A percentile compares a stretch with the other conserved stretches of the same genome.
These are phyloP conservation scores for Cordyceps cicadae DNA, from an alignment of 2,329 filamentous ascomycete genomes.

Conservation along the genomic window DNA sequence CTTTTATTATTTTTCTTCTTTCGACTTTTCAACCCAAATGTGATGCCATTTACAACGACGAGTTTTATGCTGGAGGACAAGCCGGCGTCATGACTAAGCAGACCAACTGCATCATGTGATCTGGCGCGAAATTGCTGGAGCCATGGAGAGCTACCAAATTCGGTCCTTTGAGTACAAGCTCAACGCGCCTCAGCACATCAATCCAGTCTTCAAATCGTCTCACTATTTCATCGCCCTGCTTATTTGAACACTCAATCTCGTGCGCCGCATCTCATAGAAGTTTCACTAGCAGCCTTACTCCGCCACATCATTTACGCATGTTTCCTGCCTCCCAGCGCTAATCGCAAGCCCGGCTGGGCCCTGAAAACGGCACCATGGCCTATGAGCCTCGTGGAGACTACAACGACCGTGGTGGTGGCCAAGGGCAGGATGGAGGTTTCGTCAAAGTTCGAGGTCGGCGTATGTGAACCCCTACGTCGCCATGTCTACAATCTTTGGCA, in stretches of 20 bases:
- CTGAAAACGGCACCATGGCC: conserved; percentile 32
- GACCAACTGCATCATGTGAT: not conserved
- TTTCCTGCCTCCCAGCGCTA: not conserved
- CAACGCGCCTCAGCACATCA: not conserved
- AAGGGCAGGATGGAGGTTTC: conserved; percentile 36
- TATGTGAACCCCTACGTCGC: conserved; percentile 28
- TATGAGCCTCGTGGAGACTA: conserved; percentile 47
- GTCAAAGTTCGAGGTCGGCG: conserved; percentile 43
- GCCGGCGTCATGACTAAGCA: not conserved
- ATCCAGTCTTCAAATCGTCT: not conserved
- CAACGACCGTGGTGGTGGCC: conserved; percentile 31
- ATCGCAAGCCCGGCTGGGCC: conserved; percentile 10
- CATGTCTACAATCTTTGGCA: not conserved
- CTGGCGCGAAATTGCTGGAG: not conserved
- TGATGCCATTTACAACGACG: not conserved
- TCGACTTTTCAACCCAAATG: not conserved
- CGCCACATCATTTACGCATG: not conserved
- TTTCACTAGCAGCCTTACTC: too few relatives aligned
- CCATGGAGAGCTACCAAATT: not conserved
- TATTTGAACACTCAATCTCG: not conserved
- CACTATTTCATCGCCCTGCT: not conserved
- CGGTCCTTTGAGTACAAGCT: not conserved
- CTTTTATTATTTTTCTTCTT: not conserved
- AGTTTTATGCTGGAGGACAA: not conserved
- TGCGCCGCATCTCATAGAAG: not conserved